Base-by-base conservation (phyloP, 495 filamentous ascomycete species). In the Xylaria acuta region DNA sequence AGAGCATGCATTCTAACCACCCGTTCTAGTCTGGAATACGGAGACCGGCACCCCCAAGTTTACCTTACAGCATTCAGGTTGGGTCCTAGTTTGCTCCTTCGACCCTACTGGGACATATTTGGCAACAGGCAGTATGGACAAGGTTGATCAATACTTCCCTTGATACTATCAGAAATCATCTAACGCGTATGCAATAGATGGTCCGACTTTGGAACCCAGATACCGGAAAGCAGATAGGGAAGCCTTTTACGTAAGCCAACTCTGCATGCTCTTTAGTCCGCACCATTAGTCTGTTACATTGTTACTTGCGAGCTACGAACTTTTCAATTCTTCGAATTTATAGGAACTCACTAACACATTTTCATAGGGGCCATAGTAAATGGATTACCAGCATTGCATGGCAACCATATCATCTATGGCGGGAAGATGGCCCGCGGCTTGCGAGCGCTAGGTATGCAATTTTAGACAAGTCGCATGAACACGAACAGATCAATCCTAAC, bases 71-170 rank as follows among this genome's bases (percentile, higher is more conserved):
- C 97, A 98, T 80, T 93, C 92, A 18, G 92, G 92, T 72, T 98
- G 95, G 95, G 95, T 99, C 9, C 83, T 99, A 73, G 70, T 92
- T 90, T 2, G 92, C 97, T 18, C 88, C 86, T 70, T 99, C 92
- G 89, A 94, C 92, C 40, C 95, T 93, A 9, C 93, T 97, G 77
- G 93, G 91, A 20, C 85, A 16, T 88, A 90, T 64, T 88, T 99
- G 63, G 97, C 94, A 12, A 98, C 95, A 4, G 97, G 96, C 18
- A 92, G 92, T 75, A 97, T 96, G 91, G 97, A 98, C 75, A 97
- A 94, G 70, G 70, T 72, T n/a, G 38, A 27, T 34, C 25, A 64
- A 22, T 25, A 22, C 34, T 25, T 54, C 36, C 14, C 34, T 58
- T 22, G 20, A 36, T 43, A n/a, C 47, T 64, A 45, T 34, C 25